A percentile compares a stretch with the other conserved stretches of the same genome.
phyloP scores from a whole-genome alignment of 2,329 filamentous ascomycete species.

The Pseudogymnoascus sp. region DNA sequence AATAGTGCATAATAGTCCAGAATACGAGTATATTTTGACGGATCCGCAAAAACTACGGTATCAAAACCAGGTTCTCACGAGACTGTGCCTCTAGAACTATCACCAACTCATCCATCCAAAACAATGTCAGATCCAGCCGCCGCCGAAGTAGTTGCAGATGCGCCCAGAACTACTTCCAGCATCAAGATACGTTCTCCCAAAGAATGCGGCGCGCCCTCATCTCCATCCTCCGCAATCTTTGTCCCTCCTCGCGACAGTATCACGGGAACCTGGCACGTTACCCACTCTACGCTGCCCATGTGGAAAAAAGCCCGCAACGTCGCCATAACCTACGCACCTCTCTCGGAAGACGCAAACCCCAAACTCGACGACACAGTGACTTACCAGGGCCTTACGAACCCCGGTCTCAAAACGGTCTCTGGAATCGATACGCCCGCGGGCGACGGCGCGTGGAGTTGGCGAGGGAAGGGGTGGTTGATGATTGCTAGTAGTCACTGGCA shows the following conservation, averaged over 20 bases:
- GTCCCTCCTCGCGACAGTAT: constrained; percentile 46
- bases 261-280: constrained; percentile 61
- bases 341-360: constrained; percentile 30
- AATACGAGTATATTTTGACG: neutral
- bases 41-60: neutral
- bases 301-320: constrained; percentile 76
- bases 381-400: constrained; percentile 48
- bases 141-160: neutral
- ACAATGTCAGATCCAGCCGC: neutral
- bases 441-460: constrained; percentile 58
- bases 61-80: neutral
- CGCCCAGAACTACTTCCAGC: neutral
- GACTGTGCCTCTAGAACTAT: neutral
- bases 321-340: constrained; percentile 61
- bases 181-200: neutral
- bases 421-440: constrained; percentile 51
- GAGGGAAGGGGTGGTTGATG: constrained; percentile 64
- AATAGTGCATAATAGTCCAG: neutral
- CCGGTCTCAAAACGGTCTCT: constrained; percentile 48
- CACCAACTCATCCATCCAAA: neutral
- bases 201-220: constrained; percentile 6
- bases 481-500: constrained; percentile 74
- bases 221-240: constrained; percentile 27
- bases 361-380: constrained; percentile 62
- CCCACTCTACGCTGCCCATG: constrained; percentile 68